Evolutionary conservation across 2,329 filamentous ascomycete species (phyloP).

Genomic region (Fusarium sp.): DNA sequence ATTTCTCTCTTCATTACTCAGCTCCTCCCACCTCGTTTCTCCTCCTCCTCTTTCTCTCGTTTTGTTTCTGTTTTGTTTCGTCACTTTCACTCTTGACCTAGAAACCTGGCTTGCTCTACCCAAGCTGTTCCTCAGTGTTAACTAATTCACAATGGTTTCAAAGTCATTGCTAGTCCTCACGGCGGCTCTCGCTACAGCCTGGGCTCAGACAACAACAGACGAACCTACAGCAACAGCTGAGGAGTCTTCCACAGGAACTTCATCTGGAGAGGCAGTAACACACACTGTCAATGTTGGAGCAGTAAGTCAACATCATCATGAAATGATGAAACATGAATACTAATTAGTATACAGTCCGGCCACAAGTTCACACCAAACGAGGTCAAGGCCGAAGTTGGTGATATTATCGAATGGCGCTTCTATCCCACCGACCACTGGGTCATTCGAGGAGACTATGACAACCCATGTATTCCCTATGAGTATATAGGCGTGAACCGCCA

Average conservation of each 20-base stretch:
- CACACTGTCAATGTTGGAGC: constrained; percentile 42
- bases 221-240: constrained; percentile 25
- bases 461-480: constrained; percentile 72
- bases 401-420: constrained; percentile 67
- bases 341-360: constrained; percentile 36
- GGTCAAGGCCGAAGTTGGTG: constrained; percentile 53
- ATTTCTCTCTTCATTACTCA: constrained; percentile 32
- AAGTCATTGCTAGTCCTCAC: constrained; percentile 29
- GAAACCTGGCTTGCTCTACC: constrained; percentile 16
- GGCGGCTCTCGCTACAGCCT: constrained; percentile 19
- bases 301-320: constrained; percentile 15
- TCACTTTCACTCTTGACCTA: background rate
- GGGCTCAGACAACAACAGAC: constrained; percentile 29
- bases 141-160: constrained; percentile 29
- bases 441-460: constrained; percentile 65
- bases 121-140: constrained; percentile 13
- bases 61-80: constrained; percentile 7
- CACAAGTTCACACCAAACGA: constrained; percentile 47
- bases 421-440: constrained; percentile 72
- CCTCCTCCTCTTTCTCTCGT: constrained; percentile 3
- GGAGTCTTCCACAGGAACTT: constrained; percentile 26
- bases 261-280: constrained; percentile 30
- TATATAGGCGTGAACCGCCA: constrained; percentile 57
- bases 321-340: background rate
- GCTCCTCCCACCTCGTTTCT: constrained; percentile 16